These are phyloP conservation scores for Populus pruinosa DNA, from an alignment of 345 rosid species.

Conservation along the genomic window DNA sequence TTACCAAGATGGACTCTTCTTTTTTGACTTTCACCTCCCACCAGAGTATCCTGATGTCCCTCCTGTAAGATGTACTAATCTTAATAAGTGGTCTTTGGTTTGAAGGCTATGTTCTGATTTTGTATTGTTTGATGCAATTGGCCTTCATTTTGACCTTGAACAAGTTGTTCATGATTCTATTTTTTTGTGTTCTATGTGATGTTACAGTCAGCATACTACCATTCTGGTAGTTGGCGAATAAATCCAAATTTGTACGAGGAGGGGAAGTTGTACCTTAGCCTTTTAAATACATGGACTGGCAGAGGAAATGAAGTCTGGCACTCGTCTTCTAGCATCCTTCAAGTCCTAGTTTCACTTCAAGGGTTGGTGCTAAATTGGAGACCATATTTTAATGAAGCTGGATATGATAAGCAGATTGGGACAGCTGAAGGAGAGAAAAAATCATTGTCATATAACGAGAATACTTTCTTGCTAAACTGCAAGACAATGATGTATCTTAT, in stretches of 20 bases:
- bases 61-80: slow-evolving; percentile 51
- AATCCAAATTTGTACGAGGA: slow-evolving; percentile 94
- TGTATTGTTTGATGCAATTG: neutral
- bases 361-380: slow-evolving; percentile 92
- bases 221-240: slow-evolving; percentile 97
- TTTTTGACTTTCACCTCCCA: slow-evolving; percentile 93
- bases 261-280: slow-evolving; percentile 99
- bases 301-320: slow-evolving; percentile 98
- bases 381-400: slow-evolving; percentile 99
- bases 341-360: slow-evolving; percentile 95
- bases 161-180: slow-evolving; percentile 1
- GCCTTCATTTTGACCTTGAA: neutral
- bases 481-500: slow-evolving; percentile 92
- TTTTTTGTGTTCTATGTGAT: slow-evolving; percentile 4
- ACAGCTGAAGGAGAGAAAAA: slow-evolving; percentile 98
- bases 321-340: slow-evolving; percentile 97
- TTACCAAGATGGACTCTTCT: slow-evolving; percentile 97
- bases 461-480: slow-evolving; percentile 85
- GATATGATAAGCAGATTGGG: slow-evolving; percentile 89
- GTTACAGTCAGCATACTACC: slow-evolving; percentile 84
- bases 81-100: neutral
- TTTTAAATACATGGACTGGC: slow-evolving; percentile 95
- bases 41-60: slow-evolving; percentile 85
- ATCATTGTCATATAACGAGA: slow-evolving; percentile 86
- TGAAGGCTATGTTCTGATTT: neutral